Conservation (phyloP, 1,139 yeast genomes). For the Saccharomyces hybrid region DNA sequence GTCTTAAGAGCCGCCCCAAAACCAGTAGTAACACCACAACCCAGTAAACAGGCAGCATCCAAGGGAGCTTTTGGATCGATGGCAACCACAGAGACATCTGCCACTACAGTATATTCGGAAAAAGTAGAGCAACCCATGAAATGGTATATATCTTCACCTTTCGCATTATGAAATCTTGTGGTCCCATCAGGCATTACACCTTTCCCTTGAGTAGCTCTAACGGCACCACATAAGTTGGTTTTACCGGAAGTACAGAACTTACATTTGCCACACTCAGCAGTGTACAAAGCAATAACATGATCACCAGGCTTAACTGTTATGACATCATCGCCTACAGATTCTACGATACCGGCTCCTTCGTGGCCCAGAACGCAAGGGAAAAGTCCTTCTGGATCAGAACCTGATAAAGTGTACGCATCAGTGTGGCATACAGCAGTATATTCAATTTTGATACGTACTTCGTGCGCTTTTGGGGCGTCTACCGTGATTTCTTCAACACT, state of each 20-base stretch:
- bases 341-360: conserved; percentile 96
- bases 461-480: conserved; percentile 91
- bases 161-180: conserved; percentile 63
- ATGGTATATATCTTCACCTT: conserved; percentile 78
- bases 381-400: conserved; percentile 93
- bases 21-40: conserved; percentile 98
- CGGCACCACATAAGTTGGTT: conserved; percentile 88
- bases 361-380: conserved; percentile 91
- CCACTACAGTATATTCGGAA: conserved; percentile 94
- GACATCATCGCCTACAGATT: conserved; percentile 87
- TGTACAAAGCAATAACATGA: conserved; percentile 83
- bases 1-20: conserved; percentile 96
- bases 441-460: conserved; percentile 81
- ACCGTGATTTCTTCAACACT: conserved; percentile 82
- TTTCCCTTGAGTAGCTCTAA: conserved; percentile 85
- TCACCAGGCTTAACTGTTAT: conserved; percentile 83
- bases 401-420: conserved; percentile 92
- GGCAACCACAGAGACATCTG: conserved; percentile 95
- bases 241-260: conserved; percentile 92
- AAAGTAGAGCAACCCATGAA: conserved; percentile 98
- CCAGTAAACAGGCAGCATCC: conserved; percentile 84
- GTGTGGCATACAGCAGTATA: conserved; percentile 98
- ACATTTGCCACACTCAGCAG: conserved; percentile 94
- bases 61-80: conserved; percentile 76
- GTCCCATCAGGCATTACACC: conserved; percentile 98